A percentile compares a stretch with the other conserved stretches of the same genome.
Conservation (phyloP, 176 grass and related monocot species). For the Tillandsia leiboldiana region DNA sequence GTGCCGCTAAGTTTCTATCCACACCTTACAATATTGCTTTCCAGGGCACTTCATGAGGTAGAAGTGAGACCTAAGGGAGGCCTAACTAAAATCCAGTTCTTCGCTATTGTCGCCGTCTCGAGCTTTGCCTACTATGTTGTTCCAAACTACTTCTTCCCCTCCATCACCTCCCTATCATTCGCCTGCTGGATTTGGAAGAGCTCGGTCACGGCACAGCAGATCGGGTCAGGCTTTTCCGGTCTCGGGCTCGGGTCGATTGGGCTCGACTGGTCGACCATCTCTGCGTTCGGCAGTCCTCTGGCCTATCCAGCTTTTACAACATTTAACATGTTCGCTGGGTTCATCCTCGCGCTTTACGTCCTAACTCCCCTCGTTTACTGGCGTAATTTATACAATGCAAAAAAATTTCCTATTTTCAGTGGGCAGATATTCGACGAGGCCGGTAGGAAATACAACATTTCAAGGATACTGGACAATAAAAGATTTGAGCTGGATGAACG, state of each 20-base stretch:
- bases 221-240: conserved; percentile 12
- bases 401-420: conserved; percentile 18
- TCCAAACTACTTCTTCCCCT: conserved; percentile 15
- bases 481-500: conserved; percentile 10
- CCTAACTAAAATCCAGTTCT: conserved; percentile 14
- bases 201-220: conserved; percentile 17
- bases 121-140: conserved; percentile 20
- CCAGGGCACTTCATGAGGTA: conserved; percentile 22
- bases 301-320: background rate
- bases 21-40: background rate
- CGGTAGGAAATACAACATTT: conserved; percentile 17
- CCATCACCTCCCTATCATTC: conserved; percentile 2
- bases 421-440: conserved; percentile 6
- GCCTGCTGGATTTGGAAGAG: conserved; percentile 11
- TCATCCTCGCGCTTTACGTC: conserved; percentile 7
- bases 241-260: conserved; percentile 10
- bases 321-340: background rate
- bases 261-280: conserved; percentile 11
- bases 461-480: conserved; percentile 9
- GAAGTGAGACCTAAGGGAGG: conserved; percentile 9
- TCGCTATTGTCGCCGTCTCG: background rate
- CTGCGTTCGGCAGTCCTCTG: background rate
- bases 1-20: too few species aligned
- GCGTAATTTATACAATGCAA: conserved; percentile 19
- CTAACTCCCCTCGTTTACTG: conserved; percentile 25